Conservation (phyloP, 108 stramenopile species). For the Aurantiochytrium sp. region DNA sequence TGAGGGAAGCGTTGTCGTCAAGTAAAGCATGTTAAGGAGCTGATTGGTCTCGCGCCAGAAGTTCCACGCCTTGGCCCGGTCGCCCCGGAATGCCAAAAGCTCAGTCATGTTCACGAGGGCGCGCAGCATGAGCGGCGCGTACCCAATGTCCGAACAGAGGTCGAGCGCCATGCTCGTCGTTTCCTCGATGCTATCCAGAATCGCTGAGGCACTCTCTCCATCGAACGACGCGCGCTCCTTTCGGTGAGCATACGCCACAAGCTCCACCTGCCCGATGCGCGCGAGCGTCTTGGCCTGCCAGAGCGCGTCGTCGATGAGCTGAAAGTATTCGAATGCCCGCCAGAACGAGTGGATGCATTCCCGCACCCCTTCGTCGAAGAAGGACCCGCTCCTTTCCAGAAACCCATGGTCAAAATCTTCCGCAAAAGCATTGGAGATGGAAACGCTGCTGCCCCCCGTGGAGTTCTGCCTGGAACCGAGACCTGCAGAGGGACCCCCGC, state of each 20-base stretch:
- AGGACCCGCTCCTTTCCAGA: neutral
- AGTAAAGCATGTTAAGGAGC: constrained; percentile 12
- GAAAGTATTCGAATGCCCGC: constrained; percentile 20
- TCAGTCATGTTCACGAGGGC: neutral
- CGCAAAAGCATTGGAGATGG: neutral
- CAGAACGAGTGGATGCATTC: neutral
- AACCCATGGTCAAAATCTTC: neutral
- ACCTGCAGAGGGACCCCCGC: too few relatives aligned
- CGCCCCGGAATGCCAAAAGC: neutral
- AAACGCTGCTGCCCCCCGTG: neutral
- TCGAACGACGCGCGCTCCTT: neutral
- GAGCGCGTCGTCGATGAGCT: constrained; percentile 23
- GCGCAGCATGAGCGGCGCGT: constrained; percentile 17
- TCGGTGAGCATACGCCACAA: neutral
- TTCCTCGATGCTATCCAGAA: constrained; percentile 12
- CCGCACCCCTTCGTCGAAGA: neutral
- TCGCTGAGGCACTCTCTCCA: neutral
- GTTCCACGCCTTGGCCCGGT: neutral
- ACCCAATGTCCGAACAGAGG: neutral
- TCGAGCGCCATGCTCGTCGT: neutral
- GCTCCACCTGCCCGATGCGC: neutral
- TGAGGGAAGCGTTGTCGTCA: neutral
- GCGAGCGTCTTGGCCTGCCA: constrained; percentile 17
- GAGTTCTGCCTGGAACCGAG: too few relatives aligned
- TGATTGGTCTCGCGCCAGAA: neutral